Conservation (phyloP, 305 asterid genomes). For the Rubia peregrina region DNA sequence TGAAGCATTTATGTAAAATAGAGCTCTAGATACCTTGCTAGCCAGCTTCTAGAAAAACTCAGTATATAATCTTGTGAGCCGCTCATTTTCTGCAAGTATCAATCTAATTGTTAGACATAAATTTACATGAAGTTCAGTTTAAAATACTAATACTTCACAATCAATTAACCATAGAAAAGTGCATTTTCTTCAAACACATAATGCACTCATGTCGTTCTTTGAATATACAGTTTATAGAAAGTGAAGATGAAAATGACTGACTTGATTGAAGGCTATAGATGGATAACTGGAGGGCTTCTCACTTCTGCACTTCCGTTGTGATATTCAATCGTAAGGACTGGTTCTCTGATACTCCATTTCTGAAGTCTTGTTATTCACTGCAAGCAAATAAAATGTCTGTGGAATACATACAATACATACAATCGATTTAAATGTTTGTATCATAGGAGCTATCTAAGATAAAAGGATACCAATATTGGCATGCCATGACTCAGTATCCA, state of each 20-base stretch:
- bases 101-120: not conserved
- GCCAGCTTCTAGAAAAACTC: conserved; percentile 25
- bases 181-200: not conserved
- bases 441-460: too few species aligned
- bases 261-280: conserved; percentile 31
- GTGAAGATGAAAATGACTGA: conserved; percentile 3
- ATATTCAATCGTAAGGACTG: conserved; percentile 24
- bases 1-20: too few species aligned
- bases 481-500: too few species aligned
- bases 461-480: too few species aligned
- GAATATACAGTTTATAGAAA: not conserved
- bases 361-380: conserved; percentile 17
- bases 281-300: conserved; percentile 27
- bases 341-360: conserved; percentile 20
- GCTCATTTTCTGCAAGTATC: conserved; percentile 29
- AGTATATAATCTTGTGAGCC: conserved; percentile 24
- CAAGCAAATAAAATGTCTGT: too few species aligned
- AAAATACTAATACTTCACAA: not conserved
- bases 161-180: not conserved
- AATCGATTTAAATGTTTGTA: too few species aligned
- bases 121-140: not conserved
- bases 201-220: not conserved
- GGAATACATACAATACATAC: too few species aligned
- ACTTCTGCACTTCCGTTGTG: conserved; percentile 26
- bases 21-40: conserved; percentile 28